These are phyloP conservation scores for Chaetomiaceae sp. DNA, from an alignment of 2,329 filamentous ascomycete genomes.

Conservation along the genomic window DNA sequence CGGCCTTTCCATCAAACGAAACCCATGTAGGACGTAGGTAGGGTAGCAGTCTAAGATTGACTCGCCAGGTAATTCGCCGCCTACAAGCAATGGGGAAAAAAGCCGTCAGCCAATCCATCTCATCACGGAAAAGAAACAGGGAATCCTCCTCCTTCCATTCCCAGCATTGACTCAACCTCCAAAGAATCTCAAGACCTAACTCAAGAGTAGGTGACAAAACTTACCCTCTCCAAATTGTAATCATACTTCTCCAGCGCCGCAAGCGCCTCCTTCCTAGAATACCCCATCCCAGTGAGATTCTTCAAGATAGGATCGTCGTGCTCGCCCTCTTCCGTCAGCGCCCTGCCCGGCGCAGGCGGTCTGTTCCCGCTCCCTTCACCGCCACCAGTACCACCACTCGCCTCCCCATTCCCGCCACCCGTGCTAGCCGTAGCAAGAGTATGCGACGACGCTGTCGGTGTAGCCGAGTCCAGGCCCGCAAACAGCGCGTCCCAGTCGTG, in stretches of 20 bases:
- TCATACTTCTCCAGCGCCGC: slow-evolving; percentile 87
- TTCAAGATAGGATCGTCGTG: slow-evolving; percentile 92
- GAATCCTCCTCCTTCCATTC: too few relatives aligned
- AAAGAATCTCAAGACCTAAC: neutral
- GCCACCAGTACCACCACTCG: neutral
- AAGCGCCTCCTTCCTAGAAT: slow-evolving; percentile 67
- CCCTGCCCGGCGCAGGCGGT: slow-evolving; percentile 49
- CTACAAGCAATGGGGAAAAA: slow-evolving; percentile 30
- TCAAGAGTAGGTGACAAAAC: slow-evolving; percentile 36
- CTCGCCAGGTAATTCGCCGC: slow-evolving; percentile 54
- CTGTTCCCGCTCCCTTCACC: slow-evolving; percentile 10
- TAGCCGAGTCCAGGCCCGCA: slow-evolving; percentile 65
- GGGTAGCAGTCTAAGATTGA: slow-evolving; percentile 43
- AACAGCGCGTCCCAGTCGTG: slow-evolving; percentile 98
- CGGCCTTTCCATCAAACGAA: too few relatives aligned
- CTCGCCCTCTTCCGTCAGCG: slow-evolving; percentile 67
- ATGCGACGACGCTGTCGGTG: slow-evolving; percentile 30
- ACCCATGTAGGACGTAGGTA: too few relatives aligned
- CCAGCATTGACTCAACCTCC: too few relatives aligned
- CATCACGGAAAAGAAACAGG: neutral
- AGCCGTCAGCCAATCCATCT: slow-evolving; percentile 15
- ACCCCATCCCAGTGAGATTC: slow-evolving; percentile 86
- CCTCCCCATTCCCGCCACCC: neutral
- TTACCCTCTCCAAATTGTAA: slow-evolving; percentile 91
- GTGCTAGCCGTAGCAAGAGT: slow-evolving; percentile 21